Conservation (phyloP, 805 yeast genomes). For the Vanderwaltozyma yarrowii region DNA sequence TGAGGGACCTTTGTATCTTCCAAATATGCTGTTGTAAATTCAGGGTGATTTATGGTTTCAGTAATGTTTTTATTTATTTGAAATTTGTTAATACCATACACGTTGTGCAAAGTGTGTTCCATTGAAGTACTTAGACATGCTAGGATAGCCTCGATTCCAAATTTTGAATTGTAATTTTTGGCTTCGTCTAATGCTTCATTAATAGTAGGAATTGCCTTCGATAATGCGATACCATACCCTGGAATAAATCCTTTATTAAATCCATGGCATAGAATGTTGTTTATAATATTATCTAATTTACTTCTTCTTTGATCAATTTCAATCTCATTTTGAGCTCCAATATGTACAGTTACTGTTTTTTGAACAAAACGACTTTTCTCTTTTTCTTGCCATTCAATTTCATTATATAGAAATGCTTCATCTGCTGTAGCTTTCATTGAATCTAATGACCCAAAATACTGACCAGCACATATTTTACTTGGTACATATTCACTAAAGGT, state of each 20-base stretch:
- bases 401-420: conserved; percentile 24
- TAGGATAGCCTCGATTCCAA: conserved; percentile 10
- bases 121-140: conserved; percentile 11
- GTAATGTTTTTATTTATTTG: conserved; percentile 8
- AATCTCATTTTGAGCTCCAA: conserved; percentile 24
- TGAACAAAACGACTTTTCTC: conserved; percentile 9
- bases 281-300: conserved; percentile 19
- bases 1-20: neutral
- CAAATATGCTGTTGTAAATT: conserved; percentile 8
- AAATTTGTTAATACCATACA: conserved; percentile 9
- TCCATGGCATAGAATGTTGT: conserved; percentile 20
- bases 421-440: conserved; percentile 26
- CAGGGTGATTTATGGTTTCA: conserved; percentile 8
- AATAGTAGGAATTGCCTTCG: conserved; percentile 12
- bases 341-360: conserved; percentile 21
- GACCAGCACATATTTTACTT: conserved; percentile 21
- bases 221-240: conserved; percentile 15
- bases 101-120: conserved; percentile 13
- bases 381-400: conserved; percentile 2
- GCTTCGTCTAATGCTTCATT: neutral
- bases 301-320: conserved; percentile 24
- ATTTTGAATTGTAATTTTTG: conserved; percentile 2
- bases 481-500: conserved; percentile 22
- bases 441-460: conserved; percentile 22
- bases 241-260: conserved; percentile 22